Conservation (phyloP, 2,329 filamentous ascomycete species). For the Fusarium sp. region DNA sequence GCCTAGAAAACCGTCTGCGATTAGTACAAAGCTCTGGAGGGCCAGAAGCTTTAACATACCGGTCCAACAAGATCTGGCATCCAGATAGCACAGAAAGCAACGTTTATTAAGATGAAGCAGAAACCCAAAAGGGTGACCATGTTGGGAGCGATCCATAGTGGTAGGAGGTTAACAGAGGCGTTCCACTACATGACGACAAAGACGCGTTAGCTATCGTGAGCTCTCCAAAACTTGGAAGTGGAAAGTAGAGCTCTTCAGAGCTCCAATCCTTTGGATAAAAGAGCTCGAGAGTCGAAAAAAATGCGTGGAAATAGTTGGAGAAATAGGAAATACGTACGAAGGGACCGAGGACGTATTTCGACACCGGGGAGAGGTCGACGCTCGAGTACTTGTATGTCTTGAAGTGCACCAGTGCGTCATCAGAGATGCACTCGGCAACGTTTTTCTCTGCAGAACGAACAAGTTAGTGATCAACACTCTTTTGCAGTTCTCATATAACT, state of each 20-base stretch:
- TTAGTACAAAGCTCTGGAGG: conserved; percentile 17
- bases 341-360: conserved; percentile 91
- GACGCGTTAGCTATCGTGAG: conserved; percentile 39
- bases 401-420: conserved; percentile 90
- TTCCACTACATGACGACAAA: conserved; percentile 80
- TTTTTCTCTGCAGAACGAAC: conserved; percentile 59
- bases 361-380: conserved; percentile 95
- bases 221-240: conserved; percentile 9
- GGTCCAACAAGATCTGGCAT: conserved; percentile 93
- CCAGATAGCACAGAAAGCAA: conserved; percentile 78
- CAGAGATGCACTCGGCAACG: conserved; percentile 81
- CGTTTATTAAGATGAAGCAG: conserved; percentile 90
- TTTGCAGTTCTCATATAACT: background rate
- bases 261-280: background rate
- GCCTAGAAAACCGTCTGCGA: conserved; percentile 63
- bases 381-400: conserved; percentile 98
- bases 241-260: background rate
- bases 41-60: conserved; percentile 66
- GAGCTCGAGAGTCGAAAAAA: conserved; percentile 20
- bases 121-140: conserved; percentile 97
- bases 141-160: conserved; percentile 96
- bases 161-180: conserved; percentile 89
- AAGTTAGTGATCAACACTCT: conserved; percentile 8
- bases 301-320: conserved; percentile 10
- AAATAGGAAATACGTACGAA: conserved; percentile 75